Evolutionary conservation across 345 rosid species (phyloP), one percentile per base, ranked within the genome.

Genomic region (Gossypium ekmanianum): DNA sequence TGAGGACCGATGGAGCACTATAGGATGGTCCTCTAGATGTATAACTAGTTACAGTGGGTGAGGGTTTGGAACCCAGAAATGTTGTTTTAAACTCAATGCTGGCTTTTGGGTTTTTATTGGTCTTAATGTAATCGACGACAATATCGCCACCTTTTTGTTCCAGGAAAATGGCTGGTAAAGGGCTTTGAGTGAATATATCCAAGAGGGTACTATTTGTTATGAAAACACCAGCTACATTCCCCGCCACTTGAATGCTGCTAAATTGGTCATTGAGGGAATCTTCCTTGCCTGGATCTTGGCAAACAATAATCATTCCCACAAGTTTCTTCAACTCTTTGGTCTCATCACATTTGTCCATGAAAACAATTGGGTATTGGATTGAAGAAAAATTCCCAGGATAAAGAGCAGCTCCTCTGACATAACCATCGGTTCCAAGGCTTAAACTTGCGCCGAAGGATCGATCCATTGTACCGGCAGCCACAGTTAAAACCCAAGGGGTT

Each of bases 1-100:
- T 90, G 64, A 90, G 65, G n/a, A 88, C 82, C 27, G 43, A 39
- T 4, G 89, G 89, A 61, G 82, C 81, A 82, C 88, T 83, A 7
- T 44, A 74, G 11, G 94, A 87, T 10, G 94, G 91, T 4, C 94
- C 94, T 76, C 87, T 81, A 0, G 91, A 89, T 78, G 84, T 87
- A 78, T 83, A 89, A 70, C 78, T 77, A 2, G 90, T 16, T 1
- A 86, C 85, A 11, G 52, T 76, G 0, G 90, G 91, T n/a, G 90
- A 86, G 2, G 75, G 65, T 78, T 81, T 82, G 2, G 43, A 71
- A 0, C 82, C 84, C 39, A 81, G 17, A 6, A 51, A 43, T 6
- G 90, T 85, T 68, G 50, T 75, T 27, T 22, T 73, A 51, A 89
- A 89, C 47, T 80, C 79, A 27, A 86, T 58, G 43, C 73, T 82